Base-by-base conservation (phyloP, 2,329 filamentous ascomycete species). In the Botrytis aclada region DNA sequence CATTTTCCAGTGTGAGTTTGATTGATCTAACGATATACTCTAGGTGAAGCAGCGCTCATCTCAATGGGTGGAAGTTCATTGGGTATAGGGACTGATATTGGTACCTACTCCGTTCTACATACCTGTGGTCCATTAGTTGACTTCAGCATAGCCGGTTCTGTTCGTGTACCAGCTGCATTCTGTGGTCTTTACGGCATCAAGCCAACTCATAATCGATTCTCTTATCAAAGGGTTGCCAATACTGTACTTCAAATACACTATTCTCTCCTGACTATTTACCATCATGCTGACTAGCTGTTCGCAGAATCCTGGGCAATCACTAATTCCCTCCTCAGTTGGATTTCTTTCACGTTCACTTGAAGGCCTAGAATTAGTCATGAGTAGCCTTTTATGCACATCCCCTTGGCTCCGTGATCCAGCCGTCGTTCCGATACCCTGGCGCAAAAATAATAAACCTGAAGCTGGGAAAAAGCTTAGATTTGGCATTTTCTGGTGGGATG, bases 321-420 rank as follows among this genome's bases (percentile, higher is more conserved):
- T 84, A 0, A 83, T 91, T 25, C 81, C 87, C 4, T 90, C 87
- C 0, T 87, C 90, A 0, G 84, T 90, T 16, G 91, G 90, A 0
- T 88, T 89, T 0, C 80, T 93, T 25, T 86, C 87, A 0, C 86
- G 85, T 0, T 88, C 86, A 0, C 80, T 86, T 1, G 82, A 83
- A 1, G 85, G 85, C 0, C 77, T 92, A 6, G 84, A 84, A 37
- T 80, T 92, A 1, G 77, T 89, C 3, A 83, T 88, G 3, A 84
- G 87, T 75, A 82, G 86, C 0, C 78, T 92, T 0, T 81, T 93
- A 1, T 82, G 82, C 8, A 85, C 85, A 34, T 77, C 88, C 70
- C 91, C 91, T 0, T 93, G 91, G 91, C 80, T 87, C 1, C 81
- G 86, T 72, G 91, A 93, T 78, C 90, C 90, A 0, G 81, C 88